A percentile compares a stretch with the other conserved stretches of the same genome.
Evolutionary conservation across 192 early-diverging fungal genomes (phyloP).

Genomic region (Rhizophagus sp.): DNA sequence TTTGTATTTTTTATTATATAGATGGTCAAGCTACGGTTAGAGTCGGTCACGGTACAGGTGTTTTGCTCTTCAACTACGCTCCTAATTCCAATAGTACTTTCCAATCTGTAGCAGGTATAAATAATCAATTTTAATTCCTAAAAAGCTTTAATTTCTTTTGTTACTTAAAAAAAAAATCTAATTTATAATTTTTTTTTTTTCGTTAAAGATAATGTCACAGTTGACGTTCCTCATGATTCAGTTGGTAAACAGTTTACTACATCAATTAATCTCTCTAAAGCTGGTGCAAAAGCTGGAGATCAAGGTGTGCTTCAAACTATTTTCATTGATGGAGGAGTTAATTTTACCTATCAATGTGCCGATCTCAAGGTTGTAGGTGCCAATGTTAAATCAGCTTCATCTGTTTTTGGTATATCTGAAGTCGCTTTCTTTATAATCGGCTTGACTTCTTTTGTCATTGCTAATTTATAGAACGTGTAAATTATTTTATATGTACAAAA

Average conservation of each 20-base stretch:
- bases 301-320: neutral
- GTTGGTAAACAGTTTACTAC: neutral
- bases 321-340: neutral
- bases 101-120: neutral
- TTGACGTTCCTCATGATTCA: neutral
- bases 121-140: neutral
- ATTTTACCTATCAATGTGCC: neutral
- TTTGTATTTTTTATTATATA: neutral
- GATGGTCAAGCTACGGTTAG: neutral
- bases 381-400: no score
- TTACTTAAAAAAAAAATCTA: neutral
- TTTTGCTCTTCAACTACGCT: neutral
- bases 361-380: neutral
- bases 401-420: no score
- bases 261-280: neutral
- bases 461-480: no score
- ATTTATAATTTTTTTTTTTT: no score
- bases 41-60: neutral
- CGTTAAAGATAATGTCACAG: neutral
- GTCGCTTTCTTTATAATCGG: no score
- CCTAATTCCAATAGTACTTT: neutral
- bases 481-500: no score
- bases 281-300: neutral
- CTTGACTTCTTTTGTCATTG: no score
- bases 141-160: neutral